These are phyloP conservation scores for Pichia sp. DNA, from an alignment of 1,139 yeast species.

Conservation along the genomic window DNA sequence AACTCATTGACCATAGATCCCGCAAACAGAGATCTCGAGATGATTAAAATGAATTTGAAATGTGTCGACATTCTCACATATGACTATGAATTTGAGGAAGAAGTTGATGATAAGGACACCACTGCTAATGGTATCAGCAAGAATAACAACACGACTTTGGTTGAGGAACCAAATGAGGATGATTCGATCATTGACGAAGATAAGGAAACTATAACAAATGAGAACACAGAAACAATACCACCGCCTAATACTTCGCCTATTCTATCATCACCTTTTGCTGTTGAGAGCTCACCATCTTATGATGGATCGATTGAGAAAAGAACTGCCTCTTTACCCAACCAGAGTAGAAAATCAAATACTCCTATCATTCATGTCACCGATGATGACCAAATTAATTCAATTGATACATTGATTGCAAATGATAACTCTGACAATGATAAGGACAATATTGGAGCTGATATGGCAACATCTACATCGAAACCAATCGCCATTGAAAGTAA, in stretches of 20 bases:
- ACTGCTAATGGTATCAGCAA: no score
- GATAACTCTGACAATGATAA: background rate
- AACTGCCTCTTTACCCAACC: no score
- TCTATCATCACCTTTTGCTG: no score
- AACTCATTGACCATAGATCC: conserved; percentile 83
- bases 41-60: conserved; percentile 53
- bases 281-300: no score
- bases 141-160: no score
- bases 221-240: no score
- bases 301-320: no score
- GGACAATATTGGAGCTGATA: background rate
- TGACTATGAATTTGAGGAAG: conserved; percentile 56
- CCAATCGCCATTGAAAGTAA: conserved; percentile 13
- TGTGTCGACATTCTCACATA: conserved; percentile 61
- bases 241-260: no score
- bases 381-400: conserved; percentile 2
- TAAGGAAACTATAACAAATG: no score
- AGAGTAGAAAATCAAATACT: no score
- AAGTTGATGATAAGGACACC: conserved; percentile 27
- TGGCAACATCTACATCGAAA: background rate
- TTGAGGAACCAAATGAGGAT: no score
- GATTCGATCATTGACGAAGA: no score
- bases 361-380: background rate
- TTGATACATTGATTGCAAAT: conserved; percentile 4
- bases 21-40: conserved; percentile 60